Base-by-base conservation (phyloP, 768 basidiomycete species). In the Scleroderma bovista region DNA sequence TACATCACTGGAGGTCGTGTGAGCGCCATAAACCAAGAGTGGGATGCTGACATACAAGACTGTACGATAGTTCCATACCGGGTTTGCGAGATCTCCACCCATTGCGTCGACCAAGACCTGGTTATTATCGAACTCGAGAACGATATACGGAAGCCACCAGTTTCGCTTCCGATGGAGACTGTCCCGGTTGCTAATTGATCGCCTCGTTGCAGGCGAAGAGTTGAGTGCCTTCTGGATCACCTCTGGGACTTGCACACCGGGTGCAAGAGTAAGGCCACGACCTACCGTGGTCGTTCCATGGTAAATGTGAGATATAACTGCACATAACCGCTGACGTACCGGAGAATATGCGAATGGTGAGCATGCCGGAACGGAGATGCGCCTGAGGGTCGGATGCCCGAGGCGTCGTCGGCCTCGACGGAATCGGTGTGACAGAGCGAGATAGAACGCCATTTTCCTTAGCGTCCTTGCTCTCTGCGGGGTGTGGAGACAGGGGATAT, bases 51-150 rank as follows among this genome's bases (percentile, higher is more conserved):
- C 90, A 63, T 66, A 96, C 93, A 98, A 99, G 54, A 93, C 83
- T 26, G 96, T 90, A 34, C 88, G 81, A 62, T 94, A 97, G 72
- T 94, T 93, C 95, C 96, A 99, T 44, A 90, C 79, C 3, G 96
- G 96, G 58, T 77, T 83, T 12, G 80, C 62, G 44, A 98, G 78
- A 67, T 97, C 92, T n/a, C 95, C 96, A 9, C 90, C 93, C 61
- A 97, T 78, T 11, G 94, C 93, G 72, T 98, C 95, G 50, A 98
- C 86, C 57, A 99, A 72, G 59, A 98, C 84, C 68, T 98, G 94
- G 69, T 98, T 98, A 77, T 92, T 93, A 72, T 93, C 89, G 73
- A 94, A 95, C 71, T 97, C 94, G 58, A 99, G 84, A 37, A 98
- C 96, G 64, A 98, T 88, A 59, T 88, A 98, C 24, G 96, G 96